Evolutionary conservation across 2,329 filamentous ascomycete genomes (phyloP).

Genomic region (Stachybotrys elegans): DNA sequence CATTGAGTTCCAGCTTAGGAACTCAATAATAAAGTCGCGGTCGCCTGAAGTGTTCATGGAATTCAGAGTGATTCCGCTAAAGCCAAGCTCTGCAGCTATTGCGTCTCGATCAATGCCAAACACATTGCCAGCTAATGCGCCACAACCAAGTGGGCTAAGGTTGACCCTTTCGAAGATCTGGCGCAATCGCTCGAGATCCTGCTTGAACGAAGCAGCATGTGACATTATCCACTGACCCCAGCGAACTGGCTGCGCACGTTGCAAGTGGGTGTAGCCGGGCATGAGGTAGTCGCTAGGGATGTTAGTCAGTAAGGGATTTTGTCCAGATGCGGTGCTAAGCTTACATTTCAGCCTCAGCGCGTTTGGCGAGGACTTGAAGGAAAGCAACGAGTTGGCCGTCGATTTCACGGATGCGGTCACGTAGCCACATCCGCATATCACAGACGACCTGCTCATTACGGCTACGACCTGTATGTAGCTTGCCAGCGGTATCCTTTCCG

Average conservation of each 20-base stretch:
- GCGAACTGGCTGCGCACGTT: slow-evolving; percentile 18
- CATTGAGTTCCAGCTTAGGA: slow-evolving; percentile 64
- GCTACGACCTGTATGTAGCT: slow-evolving; percentile 83
- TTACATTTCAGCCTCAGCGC: slow-evolving; percentile 50
- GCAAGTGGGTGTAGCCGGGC: slow-evolving; percentile 22
- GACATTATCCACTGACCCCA: slow-evolving; percentile 18
- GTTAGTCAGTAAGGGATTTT: slow-evolving; percentile 14
- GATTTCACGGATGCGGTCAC: slow-evolving; percentile 66
- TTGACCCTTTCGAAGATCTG: slow-evolving; percentile 18
- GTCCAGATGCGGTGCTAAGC: slow-evolving; percentile 11
- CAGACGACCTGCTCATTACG: slow-evolving; percentile 88
- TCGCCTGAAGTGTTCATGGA: slow-evolving; percentile 66
- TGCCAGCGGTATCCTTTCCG: slow-evolving; percentile 77
- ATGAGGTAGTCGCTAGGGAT: slow-evolving; percentile 19
- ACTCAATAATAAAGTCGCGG: slow-evolving; percentile 69
- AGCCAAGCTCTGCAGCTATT: slow-evolving; percentile 59
- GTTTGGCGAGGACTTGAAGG: slow-evolving; percentile 60
- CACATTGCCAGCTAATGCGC: slow-evolving; percentile 20
- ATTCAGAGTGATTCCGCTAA: slow-evolving; percentile 63
- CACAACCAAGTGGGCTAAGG: slow-evolving; percentile 19
- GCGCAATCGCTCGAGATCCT: slow-evolving; percentile 19
- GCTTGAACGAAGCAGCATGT: slow-evolving; percentile 15
- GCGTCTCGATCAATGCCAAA: slow-evolving; percentile 24
- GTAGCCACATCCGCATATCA: slow-evolving; percentile 86
- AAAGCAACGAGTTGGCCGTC: slow-evolving; percentile 65